Evolutionary conservation across 176 grass and related monocot genomes (phyloP).

Genomic region (Oryza punctata): DNA sequence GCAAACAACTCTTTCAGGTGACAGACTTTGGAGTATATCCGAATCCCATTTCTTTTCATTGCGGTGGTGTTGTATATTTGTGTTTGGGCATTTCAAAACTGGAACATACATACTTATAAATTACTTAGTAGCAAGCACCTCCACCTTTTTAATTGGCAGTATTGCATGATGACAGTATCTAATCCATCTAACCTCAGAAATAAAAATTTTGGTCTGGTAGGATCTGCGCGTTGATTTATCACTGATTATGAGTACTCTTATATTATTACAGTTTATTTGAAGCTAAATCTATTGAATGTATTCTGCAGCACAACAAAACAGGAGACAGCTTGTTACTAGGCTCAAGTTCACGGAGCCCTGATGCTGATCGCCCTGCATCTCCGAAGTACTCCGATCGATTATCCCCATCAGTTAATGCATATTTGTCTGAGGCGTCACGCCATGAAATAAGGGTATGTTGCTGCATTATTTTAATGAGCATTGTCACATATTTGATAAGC

Average conservation of each 20-base stretch:
- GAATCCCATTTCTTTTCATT: not conserved
- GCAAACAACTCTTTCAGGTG: slow-evolving; percentile 3
- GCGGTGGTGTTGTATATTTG: not conserved
- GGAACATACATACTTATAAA: not conserved
- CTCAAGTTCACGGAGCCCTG: slow-evolving; percentile 88
- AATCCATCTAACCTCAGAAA: slow-evolving; percentile 7
- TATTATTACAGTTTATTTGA: slow-evolving; percentile 18
- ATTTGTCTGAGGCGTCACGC: slow-evolving; percentile 95
- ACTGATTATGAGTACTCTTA: slow-evolving; percentile 8
- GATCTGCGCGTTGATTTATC: not conserved
- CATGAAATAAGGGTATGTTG: slow-evolving; percentile 93
- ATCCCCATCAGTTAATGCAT: slow-evolving; percentile 87
- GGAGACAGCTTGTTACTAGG: slow-evolving; percentile 86
- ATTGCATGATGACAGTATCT: slow-evolving; percentile 18
- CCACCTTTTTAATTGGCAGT: slow-evolving; percentile 8
- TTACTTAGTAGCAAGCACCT: not conserved
- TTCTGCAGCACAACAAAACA: slow-evolving; percentile 81
- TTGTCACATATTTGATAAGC: not conserved
- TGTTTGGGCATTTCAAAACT: slow-evolving; percentile 18
- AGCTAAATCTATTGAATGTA: slow-evolving; percentile 39
- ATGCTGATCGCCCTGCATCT: slow-evolving; percentile 73
- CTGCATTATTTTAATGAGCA: slow-evolving; percentile 18
- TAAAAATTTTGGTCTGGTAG: not conserved
- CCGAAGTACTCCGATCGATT: slow-evolving; percentile 98
- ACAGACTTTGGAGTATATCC: slow-evolving; percentile 8